Evolutionary conservation across 345 rosid species (phyloP).

Genomic region (Fremontodendron californicum): DNA sequence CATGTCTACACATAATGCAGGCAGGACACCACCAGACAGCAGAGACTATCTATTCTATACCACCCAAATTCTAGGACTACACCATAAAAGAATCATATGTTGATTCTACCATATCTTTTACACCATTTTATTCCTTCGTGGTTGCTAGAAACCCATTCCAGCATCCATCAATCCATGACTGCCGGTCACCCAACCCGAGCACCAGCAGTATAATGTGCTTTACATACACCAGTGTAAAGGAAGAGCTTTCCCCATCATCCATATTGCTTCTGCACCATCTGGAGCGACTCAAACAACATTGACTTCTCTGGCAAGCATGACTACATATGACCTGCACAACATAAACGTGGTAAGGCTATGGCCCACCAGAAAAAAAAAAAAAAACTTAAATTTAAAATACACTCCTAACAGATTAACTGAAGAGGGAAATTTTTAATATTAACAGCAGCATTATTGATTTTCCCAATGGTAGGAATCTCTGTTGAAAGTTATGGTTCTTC

Average conservation of each 20-base stretch:
- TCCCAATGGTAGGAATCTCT: not conserved
- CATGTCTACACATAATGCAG: constrained; percentile 27
- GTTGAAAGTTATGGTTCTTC: not conserved
- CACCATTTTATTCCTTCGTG: constrained; percentile 37
- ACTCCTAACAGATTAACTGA: not conserved
- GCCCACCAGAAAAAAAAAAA: not conserved
- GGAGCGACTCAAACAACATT: constrained; percentile 44
- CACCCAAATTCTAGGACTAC: constrained; percentile 52
- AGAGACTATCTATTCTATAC: constrained; percentile 30
- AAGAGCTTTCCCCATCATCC: constrained; percentile 47
- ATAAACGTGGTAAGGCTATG: not conserved
- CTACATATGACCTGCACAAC: constrained; percentile 66
- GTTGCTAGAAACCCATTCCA: constrained; percentile 40
- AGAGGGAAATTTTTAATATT: not conserved
- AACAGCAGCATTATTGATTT: not conserved
- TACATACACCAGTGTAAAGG: constrained; percentile 35
- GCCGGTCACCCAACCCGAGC: constrained; percentile 38
- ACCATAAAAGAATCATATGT: constrained; percentile 67
- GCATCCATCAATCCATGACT: constrained; percentile 41
- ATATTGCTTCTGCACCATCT: constrained; percentile 40
- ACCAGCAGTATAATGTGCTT: constrained; percentile 23
- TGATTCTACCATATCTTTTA: constrained; percentile 52
- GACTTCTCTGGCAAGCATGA: constrained; percentile 67
- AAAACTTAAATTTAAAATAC: not conserved
- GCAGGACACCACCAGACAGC: constrained; percentile 34